Base-by-base conservation (phyloP, 306 rosid species). In the Citrullus amarus region DNA sequence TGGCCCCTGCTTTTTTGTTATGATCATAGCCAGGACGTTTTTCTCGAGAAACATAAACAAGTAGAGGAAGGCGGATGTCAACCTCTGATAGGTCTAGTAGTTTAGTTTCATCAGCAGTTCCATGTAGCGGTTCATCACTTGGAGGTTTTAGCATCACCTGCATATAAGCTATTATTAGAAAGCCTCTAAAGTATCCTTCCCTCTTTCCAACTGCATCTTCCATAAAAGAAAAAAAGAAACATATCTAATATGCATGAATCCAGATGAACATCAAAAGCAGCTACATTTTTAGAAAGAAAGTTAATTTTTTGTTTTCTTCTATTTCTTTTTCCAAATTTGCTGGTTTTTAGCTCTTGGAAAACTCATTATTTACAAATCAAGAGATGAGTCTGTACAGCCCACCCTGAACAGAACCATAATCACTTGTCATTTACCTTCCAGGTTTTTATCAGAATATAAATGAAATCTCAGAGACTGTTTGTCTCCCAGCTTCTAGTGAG, bases 141-240 rank as follows among this genome's bases (percentile, higher is more conserved):
- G 98, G 98, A 84, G 97, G 98, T 86, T 94, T 94, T 84, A 94
- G 84, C 98, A 94, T 94, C 85, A 94, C 96, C 98, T 93, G 88
- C 84, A 89, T 81, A 82, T 82, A 79, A 85, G 62, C 65, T 73
- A 76, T 66, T 39, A 44, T 9, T 39, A 60, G 74, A 15, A 75
- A 50, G 1, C 77, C 8, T 72, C 77, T 8, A 46, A 51, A 77
- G 50, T 48, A 41, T 9, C 55, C 57, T 14, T 10, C 32, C 46
- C 59, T 25, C 56, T 16, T 54, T 4, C 34, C 13, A 34, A 43
- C 18, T 7, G 46, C 13, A 55, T 36, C 53, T 9, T 34, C 6
- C 18, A 18, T 25, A 28, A 28, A 30, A 18, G 13, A 73, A 10
- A 22, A 76, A 2, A 18, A 75, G 3, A 54, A 75, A 41, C 46